Base-by-base conservation (phyloP, 2,329 filamentous ascomycete species). In the Colletotrichum sp. region DNA sequence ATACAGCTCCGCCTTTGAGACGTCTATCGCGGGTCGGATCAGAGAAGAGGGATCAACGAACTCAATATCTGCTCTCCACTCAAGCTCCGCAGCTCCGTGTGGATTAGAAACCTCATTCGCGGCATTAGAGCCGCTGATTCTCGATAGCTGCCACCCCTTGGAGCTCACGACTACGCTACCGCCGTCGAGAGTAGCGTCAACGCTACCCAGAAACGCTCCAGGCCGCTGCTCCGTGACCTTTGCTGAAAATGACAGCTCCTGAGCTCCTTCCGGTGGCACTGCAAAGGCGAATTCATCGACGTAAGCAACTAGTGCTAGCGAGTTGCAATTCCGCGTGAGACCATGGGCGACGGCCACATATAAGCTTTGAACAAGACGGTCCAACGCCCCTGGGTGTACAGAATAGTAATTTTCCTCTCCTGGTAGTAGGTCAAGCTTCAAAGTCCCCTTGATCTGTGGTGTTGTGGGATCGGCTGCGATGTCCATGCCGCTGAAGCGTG, bases 401-500 rank as follows among this genome's bases (percentile, higher is more conserved):
- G 71, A 69, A 52, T 72, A 72, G 64, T 69, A 69, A 2, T 10
- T 67, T 16, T 72, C 71, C 12, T 72, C 71, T 49, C 55, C 71
- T 5, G 64, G 34, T 52, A 49, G 34, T 12, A 68, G 26, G 8
- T 18, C 64, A 60, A 72, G 60, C 28, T n/a, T 63, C 26, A 72
- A 26, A 15, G 26, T 21, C 4, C 63, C 71, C 6, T 16, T 8
- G 4, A 72, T 15, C 12, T 52, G 52, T 2, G 55, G 63, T 30
- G 9, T 55, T 16, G 62, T 24, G 8, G 71, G 64, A 21, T 72
- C 55, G 21, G 71, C 64, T 2, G 55, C 32, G 1, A 72, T 63
- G 52, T 72, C 34, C 71, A 72, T 67, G 34, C 52, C 63, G n/a
- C 52, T 68, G 64, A 72, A 72, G 28, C 64, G 71, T 13, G 71